Percentiles rank a stretch among this genome's conserved stretches.
These are phyloP conservation scores for Ambrosia trifida DNA, from an alignment of 129 eudicot species.

Conservation along the genomic window DNA sequence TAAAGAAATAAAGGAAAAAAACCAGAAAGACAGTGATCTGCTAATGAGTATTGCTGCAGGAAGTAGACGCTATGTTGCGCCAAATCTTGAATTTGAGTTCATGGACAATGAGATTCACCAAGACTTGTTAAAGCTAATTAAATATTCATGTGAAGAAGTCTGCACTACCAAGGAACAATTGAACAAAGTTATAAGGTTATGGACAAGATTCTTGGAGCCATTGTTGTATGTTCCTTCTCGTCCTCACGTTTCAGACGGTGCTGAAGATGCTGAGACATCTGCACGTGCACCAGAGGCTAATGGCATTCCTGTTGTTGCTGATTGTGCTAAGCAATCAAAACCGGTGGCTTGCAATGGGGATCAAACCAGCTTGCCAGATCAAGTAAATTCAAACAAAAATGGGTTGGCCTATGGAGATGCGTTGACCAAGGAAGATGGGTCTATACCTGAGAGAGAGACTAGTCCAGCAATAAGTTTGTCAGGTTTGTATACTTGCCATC, in stretches of 20 bases:
- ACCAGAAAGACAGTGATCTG: slow-evolving; percentile 66
- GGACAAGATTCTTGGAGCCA: slow-evolving; percentile 90
- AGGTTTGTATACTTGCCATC: slow-evolving; percentile 33
- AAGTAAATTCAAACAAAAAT: slow-evolving; percentile 35
- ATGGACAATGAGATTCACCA: slow-evolving; percentile 70
- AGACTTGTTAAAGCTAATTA: slow-evolving; percentile 72
- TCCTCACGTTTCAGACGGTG: slow-evolving; percentile 35
- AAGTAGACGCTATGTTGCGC: slow-evolving; percentile 58
- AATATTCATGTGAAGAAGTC: slow-evolving; percentile 89
- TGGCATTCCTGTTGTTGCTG: slow-evolving; percentile 47
- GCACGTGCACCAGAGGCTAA: slow-evolving; percentile 40
- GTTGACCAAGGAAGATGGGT: slow-evolving; percentile 46
- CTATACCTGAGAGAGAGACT: slow-evolving; percentile 39
- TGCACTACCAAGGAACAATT: slow-evolving; percentile 85
- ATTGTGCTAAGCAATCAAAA: slow-evolving; percentile 41
- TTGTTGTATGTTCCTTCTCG: slow-evolving; percentile 62
- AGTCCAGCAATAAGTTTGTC: slow-evolving; percentile 35
- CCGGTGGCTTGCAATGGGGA: slow-evolving; percentile 50
- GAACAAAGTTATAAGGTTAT: slow-evolving; percentile 70
- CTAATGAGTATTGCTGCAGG: slow-evolving; percentile 79
- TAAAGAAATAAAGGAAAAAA: slow-evolving; percentile 83
- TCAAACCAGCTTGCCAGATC: slow-evolving; percentile 40
- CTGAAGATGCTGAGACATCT: slow-evolving; percentile 48
- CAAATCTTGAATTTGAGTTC: slow-evolving; percentile 70
- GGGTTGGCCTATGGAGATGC: slow-evolving; percentile 46